phyloP scores from a whole-genome alignment of 1,284 basidiomycete genomes.

The Leccinum ponderosum region DNA sequence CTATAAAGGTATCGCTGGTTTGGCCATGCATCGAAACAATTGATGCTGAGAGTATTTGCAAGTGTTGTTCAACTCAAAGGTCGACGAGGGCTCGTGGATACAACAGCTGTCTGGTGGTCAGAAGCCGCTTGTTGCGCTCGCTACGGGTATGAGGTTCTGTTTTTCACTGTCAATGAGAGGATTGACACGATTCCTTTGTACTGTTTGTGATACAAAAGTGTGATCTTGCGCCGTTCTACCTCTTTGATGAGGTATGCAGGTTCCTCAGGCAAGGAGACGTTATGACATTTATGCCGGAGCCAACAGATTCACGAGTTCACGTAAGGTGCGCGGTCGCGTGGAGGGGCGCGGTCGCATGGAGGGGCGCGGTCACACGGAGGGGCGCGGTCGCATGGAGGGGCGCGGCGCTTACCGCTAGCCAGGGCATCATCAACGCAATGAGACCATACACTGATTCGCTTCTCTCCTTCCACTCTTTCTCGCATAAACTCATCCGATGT shows the following conservation, averaged over 20 bases:
- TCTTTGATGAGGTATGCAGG: slow-evolving; percentile 88
- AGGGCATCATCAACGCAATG: too few relatives aligned
- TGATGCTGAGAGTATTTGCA: slow-evolving; percentile 27
- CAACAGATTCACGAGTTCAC: slow-evolving; percentile 51
- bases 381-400: too few relatives aligned
- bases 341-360: too few relatives aligned
- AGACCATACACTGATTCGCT: too few relatives aligned
- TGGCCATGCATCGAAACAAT: not conserved
- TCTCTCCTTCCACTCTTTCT: too few relatives aligned
- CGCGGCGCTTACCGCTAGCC: too few relatives aligned
- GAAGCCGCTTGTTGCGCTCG: slow-evolving; percentile 95
- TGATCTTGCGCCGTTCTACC: slow-evolving; percentile 98
- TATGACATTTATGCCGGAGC: not conserved
- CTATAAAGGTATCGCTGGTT: slow-evolving; percentile 70
- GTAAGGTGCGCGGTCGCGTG: too few relatives aligned
- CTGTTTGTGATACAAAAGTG: slow-evolving; percentile 99
- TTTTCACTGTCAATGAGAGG: not conserved
- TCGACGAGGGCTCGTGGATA: slow-evolving; percentile 93
- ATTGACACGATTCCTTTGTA: slow-evolving; percentile 26
- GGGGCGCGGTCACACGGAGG: too few relatives aligned
- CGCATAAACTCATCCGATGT: too few relatives aligned
- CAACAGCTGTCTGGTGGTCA: slow-evolving; percentile 98
- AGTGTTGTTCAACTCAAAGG: slow-evolving; percentile 99
- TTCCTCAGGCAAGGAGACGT: not conserved
- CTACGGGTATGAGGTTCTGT: slow-evolving; percentile 61